Percentiles rank a stretch among this genome's conserved stretches.
These are phyloP conservation scores for Podaxis pistillaris DNA, from an alignment of 768 basidiomycete species.

Conservation along the genomic window DNA sequence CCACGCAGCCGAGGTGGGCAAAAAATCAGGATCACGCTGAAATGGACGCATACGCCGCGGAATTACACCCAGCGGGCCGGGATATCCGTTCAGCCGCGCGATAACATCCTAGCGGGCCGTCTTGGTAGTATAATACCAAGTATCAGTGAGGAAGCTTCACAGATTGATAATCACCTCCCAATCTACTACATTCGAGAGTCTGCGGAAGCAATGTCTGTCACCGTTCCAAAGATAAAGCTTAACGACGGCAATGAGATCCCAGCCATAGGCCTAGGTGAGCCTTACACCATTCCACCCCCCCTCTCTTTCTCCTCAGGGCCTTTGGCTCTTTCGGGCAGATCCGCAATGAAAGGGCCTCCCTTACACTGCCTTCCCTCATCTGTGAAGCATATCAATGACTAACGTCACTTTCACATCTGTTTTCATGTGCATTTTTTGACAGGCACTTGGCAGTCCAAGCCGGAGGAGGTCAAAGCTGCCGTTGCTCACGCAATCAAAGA, in stretches of 20 bases:
- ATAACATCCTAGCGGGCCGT: neutral
- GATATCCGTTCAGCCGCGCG: neutral
- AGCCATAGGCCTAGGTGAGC: conserved; percentile 55
- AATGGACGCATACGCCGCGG: neutral
- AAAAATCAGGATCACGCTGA: neutral
- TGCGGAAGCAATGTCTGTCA: conserved; percentile 23
- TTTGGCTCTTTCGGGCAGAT: neutral
- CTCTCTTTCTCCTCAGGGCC: neutral
- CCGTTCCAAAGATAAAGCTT: conserved; percentile 50
- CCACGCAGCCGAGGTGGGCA: neutral
- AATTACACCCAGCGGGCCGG: neutral
- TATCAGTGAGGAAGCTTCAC: neutral
- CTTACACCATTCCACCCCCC: neutral
- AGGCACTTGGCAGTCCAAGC: conserved; percentile 83
- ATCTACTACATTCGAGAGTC: neutral
- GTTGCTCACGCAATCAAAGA: conserved; percentile 74
- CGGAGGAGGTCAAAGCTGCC: conserved; percentile 68
- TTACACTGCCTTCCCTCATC: neutral
- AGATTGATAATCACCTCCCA: conserved; percentile 2
- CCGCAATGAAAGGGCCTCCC: neutral
- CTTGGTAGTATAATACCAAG: neutral
- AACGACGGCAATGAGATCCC: conserved; percentile 61
- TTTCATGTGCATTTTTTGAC: conserved; percentile 5
- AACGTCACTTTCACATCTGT: conserved; percentile 8
- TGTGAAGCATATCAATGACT: conserved; percentile 3